Evolutionary conservation across 148 eudicot genomes (phyloP), one percentile per base, ranked within the genome.

Genomic region (Chenopodium quinoa): DNA sequence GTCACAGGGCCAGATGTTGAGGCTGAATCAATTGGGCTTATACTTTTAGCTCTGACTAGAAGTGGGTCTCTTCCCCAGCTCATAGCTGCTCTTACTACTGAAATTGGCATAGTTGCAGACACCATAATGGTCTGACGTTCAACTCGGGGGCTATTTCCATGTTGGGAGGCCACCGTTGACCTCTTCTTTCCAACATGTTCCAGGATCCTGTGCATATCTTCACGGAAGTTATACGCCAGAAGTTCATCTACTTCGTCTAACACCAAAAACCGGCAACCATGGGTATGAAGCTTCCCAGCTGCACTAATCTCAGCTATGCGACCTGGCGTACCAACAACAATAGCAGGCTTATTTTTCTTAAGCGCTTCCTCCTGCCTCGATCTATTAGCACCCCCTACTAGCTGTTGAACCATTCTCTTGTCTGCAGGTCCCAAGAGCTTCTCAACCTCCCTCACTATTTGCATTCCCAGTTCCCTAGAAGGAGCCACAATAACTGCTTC

Each of bases 401-500:
- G 92, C 85, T 95, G 99, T 84, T 95, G 99, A 77, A 95, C 99
- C 84, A 91, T 23, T 83, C 88, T 92, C 88, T 90, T 93, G 78
- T 92, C 83, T 12, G 44, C 67, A 4, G 97, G 92, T 68, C 99
- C 99, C 73, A 95, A 76, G 0, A 95, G 81, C 89, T 90, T 95
- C 86, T 95, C 98, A 60, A 92, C 78, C 87, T 95, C 99, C 31
- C 98, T 84, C 79, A 93, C 97, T 81, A 95, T 95, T 83, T 95
- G 99, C 99, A 95, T 95, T 2, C 97, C 99, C 17, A 95, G 90
- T 74, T 95, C 99, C 80, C 99, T 87, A 34, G 99, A 95, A 56
- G 99, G 99, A 71, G 98, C 98, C 75, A 95, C 91, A 79, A 95
- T 89, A 34, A 95, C 93, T 19, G 99, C 98, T 86, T 95, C 93